A percentile compares a stretch with the other conserved stretches of the same genome.
These are phyloP conservation scores for Obelidium mucronatum DNA, from an alignment of 192 early-diverging fungal species.

Conservation along the genomic window DNA sequence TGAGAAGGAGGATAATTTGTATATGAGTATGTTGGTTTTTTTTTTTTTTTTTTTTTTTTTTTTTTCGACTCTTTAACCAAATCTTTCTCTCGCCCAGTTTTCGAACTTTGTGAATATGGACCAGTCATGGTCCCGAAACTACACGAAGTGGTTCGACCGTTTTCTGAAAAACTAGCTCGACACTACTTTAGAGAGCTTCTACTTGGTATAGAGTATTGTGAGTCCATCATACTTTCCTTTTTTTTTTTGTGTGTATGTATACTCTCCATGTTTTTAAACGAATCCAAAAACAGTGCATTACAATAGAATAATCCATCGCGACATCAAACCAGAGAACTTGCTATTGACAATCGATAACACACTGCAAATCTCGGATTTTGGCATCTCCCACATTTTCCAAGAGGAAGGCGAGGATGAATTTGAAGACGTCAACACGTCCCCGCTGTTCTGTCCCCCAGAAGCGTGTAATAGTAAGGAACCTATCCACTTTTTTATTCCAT, in stretches of 20 bases:
- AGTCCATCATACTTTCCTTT: constrained; percentile 20
- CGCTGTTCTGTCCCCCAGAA: constrained; percentile 62
- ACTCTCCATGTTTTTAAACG: too few species aligned
- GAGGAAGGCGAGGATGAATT: constrained; percentile 52
- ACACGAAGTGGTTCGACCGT: constrained; percentile 47
- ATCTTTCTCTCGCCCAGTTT: constrained; percentile 52
- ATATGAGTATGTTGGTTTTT: constrained; percentile 55
- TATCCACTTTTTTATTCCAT: background rate
- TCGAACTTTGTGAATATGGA: constrained; percentile 68
- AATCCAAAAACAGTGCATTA: constrained; percentile 55
- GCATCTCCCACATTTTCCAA: constrained; percentile 64
- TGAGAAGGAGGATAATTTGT: constrained; percentile 65
- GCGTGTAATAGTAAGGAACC: constrained; percentile 52
- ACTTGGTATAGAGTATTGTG: constrained; percentile 67
- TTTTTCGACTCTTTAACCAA: constrained; percentile 12
- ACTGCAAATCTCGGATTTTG: constrained; percentile 68
- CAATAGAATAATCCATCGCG: constrained; percentile 64
- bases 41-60: background rate
- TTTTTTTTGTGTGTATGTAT: constrained; percentile 15
- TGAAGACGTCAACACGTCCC: constrained; percentile 60
- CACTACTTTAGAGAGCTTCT: constrained; percentile 65
- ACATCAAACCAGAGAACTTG: constrained; percentile 68
- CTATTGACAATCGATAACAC: constrained; percentile 48
- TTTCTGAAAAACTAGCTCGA: constrained; percentile 58
- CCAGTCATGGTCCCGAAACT: constrained; percentile 59